These are phyloP conservation scores for Epichloe elymi DNA, from an alignment of 2,329 filamentous ascomycete species.

Conservation along the genomic window DNA sequence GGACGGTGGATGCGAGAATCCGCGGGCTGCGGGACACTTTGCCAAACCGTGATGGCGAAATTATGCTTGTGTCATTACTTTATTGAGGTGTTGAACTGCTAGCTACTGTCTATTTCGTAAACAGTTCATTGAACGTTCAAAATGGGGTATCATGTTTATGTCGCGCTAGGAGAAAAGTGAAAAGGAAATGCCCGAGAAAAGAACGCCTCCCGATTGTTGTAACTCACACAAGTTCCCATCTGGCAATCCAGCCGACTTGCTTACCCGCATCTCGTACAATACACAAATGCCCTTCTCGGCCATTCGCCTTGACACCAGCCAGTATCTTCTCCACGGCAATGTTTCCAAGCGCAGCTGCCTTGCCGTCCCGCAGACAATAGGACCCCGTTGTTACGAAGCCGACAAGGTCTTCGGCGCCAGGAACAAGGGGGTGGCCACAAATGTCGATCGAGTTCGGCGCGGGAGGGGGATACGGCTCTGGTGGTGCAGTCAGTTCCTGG, in stretches of 20 bases:
- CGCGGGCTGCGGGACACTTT: too few species aligned
- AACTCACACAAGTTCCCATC: slow-evolving; percentile 54
- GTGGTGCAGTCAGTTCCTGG: slow-evolving; percentile 32
- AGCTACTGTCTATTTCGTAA: too few species aligned
- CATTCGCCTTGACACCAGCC: slow-evolving; percentile 16
- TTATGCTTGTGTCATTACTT: too few species aligned
- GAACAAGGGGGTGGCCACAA: slow-evolving; percentile 54
- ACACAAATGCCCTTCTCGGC: slow-evolving; percentile 45
- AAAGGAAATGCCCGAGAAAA: not conserved
- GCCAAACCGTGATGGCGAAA: too few species aligned
- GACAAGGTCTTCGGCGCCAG: slow-evolving; percentile 61
- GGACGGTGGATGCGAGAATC: too few species aligned
- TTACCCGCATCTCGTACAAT: slow-evolving; percentile 74
- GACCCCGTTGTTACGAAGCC: slow-evolving; percentile 85
- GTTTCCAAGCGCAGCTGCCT: slow-evolving; percentile 61
- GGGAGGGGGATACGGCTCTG: slow-evolving; percentile 19
- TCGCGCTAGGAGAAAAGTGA: not conserved
- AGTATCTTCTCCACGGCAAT: slow-evolving; percentile 48
- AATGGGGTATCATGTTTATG: not conserved
- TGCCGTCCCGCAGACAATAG: slow-evolving; percentile 66
- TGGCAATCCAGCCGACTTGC: slow-evolving; percentile 62
- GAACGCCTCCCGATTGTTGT: too few species aligned
- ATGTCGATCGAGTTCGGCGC: slow-evolving; percentile 24
- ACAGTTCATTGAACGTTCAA: too few species aligned
- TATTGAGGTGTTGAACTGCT: too few species aligned